Base-by-base conservation (phyloP, 1,139 yeast species). In the Protomyces inundatus region DNA sequence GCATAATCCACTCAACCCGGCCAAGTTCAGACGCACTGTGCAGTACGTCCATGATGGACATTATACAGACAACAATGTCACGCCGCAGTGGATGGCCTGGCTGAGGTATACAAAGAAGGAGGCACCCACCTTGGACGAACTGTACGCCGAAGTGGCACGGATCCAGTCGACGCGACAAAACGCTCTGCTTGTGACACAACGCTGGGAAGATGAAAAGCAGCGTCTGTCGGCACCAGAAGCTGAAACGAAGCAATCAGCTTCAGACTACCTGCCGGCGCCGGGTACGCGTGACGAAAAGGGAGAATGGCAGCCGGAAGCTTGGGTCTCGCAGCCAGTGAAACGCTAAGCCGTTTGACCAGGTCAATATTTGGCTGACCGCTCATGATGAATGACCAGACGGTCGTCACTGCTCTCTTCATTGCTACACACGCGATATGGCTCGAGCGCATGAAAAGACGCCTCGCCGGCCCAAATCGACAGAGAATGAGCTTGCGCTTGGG, bases 61-160 rank as follows among this genome's bases (percentile, higher is more conserved):
- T 50, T 60, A 54, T 30, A 54, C 64, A 46, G 64, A 60, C 54
- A 53, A 60, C 54, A 53, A 60, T 7, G 58, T 60, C 34, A 54
- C 64, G 39, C 64, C 64, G 4, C 58, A 54, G 36, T 60, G 64
- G 64, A 60, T 60, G 58, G n/a, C 46, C 35, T 60, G 64, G 64
- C 40, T 60, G 34, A 54, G 64, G 39, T 39, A 60, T 37, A 60
- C 58, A 23, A 35, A 56, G n/a, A 37, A 51, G 10, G 37, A 54
- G 7, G 58, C 64, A 14, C 64, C 64, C 39, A 54, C 58, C 16
- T 12, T 45, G 58, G 48, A 37, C 5, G 64, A 60, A 33, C 14
- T 60, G 39, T 10, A 32, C 6, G 45, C 35, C 7, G 64, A 60
- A 33, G 64, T 54, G 45, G 54, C 33, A 16, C 37, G 64, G 54